Percentiles rank a stretch among this genome's conserved stretches.
These are phyloP conservation scores for Hymenoscyphus infarciens DNA, from an alignment of 2,329 filamentous ascomycete genomes.

Conservation along the genomic window DNA sequence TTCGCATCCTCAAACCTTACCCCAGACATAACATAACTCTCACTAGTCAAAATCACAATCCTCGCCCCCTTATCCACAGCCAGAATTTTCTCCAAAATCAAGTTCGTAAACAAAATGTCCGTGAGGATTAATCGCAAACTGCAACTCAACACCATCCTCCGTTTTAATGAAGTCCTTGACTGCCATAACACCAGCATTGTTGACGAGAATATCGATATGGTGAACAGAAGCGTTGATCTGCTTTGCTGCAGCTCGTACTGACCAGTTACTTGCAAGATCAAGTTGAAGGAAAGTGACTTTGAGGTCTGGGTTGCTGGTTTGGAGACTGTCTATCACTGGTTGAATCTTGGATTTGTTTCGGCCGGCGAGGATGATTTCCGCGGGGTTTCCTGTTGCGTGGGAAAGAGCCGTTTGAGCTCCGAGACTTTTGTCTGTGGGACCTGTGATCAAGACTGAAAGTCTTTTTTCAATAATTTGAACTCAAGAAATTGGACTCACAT, in stretches of 20 bases:
- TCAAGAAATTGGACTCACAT: too few relatives aligned
- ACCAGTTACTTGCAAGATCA: constrained; percentile 40
- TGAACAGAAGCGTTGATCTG: constrained; percentile 35
- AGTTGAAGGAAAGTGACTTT: constrained; percentile 11
- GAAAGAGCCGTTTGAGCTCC: neutral
- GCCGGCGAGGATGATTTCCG: constrained; percentile 16
- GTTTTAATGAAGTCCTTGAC: constrained; percentile 36
- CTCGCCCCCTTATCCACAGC: neutral
- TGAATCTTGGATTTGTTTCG: constrained; percentile 10
- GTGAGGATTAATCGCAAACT: neutral
- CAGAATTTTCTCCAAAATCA: constrained; percentile 16
- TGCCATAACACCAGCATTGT: constrained; percentile 28
- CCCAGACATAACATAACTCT: constrained; percentile 19
- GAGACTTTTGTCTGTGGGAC: neutral
- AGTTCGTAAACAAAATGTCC: constrained; percentile 13
- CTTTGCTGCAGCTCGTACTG: constrained; percentile 39
- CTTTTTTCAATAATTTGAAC: too few relatives aligned
- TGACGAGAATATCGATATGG: constrained; percentile 34
- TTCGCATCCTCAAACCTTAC: constrained; percentile 35
- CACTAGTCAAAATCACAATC: neutral
- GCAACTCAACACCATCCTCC: constrained; percentile 36
- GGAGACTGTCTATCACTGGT: constrained; percentile 9
- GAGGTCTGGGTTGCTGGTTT: constrained; percentile 6
- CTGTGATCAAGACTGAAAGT: neutral
- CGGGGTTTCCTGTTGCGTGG: neutral